Base-by-base conservation (phyloP, 23 red algal genomes). In the Agarophyton chilense region DNA sequence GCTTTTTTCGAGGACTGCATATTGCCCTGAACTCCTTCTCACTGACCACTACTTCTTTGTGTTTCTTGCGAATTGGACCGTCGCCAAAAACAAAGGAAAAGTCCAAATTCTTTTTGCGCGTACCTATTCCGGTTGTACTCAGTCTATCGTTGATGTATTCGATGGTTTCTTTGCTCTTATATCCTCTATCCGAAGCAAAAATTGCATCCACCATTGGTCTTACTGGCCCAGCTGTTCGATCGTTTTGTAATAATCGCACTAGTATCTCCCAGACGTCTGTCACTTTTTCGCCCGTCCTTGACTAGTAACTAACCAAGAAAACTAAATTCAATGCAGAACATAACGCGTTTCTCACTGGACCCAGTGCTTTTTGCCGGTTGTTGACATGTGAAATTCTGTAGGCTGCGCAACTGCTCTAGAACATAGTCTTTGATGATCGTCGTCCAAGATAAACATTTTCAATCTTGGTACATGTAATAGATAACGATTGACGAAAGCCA, bases 21-120 rank as follows among this genome's bases (percentile, higher is more conserved):
- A 82, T 19, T 14, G 75, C 75, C 24, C 47, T 45, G 18, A 46
- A 82, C 6, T 50, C 75, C 0, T 53, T 50, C 47, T 54, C 75
- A n/a, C 44, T 52, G 18, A 53, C 1, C 12, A 35, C 0, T 42
- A 79, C 52, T 12, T 0, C 75, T 22, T 79, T 79, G 24, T 79
- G 75, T 14, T 50, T 22, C 47, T 53, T 79, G 6, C 43, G 17
- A 7, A 79, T 54, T 52, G 42, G 75, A 0, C 75, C 75, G 39
- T 79, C 52, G 10, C 75, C 75, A 29, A 79, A 79, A 13, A 79
- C 75, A 55, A 79, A 79, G 8, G 75, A 42, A 26, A 49, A 79
- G 28, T 79, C 53, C 11, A 79, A 29, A 53, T 42, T 79, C 32
- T 42, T 49, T 22, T 79, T 54, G 45, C 52, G 75, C 75, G 75